Percentiles rank a stretch among this genome's conserved stretches.
Evolutionary conservation across 2,329 filamentous ascomycete species (phyloP).

Genomic region (Sporothrix globosa): DNA sequence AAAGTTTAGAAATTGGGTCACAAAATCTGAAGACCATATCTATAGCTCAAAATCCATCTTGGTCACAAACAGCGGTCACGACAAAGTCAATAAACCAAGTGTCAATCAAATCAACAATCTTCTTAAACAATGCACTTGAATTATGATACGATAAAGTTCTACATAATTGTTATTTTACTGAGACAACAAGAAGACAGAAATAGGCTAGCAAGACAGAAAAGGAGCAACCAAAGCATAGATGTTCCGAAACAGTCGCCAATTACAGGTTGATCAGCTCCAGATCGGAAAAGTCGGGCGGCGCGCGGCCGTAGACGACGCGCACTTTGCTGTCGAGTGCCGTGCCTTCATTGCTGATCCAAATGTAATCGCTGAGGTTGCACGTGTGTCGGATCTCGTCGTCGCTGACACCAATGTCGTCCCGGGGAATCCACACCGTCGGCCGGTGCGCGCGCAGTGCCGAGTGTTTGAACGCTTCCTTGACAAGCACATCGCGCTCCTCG

Average conservation of each 20-base stretch:
- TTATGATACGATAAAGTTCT: background rate
- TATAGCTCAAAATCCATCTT: no score
- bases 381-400: conserved; percentile 88
- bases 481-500: conserved; percentile 82
- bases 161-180: background rate
- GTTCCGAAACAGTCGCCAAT: background rate
- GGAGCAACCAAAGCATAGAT: background rate
- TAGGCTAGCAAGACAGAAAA: background rate
- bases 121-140: background rate
- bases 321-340: conserved; percentile 83
- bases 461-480: conserved; percentile 88
- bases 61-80: no score
- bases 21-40: no score
- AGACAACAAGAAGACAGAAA: conserved; percentile 2
- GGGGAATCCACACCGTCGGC: conserved; percentile 91
- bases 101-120: background rate
- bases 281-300: conserved; percentile 88
- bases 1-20: no score
- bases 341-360: conserved; percentile 95
- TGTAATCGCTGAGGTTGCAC: conserved; percentile 71
- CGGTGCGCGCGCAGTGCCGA: conserved; percentile 80
- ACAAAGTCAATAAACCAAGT: background rate
- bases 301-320: conserved; percentile 79
- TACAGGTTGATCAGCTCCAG: conserved; percentile 81
- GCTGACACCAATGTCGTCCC: conserved; percentile 85